Conservation (phyloP, 176 grass and related monocot species). For the Triticum dicoccoides region DNA sequence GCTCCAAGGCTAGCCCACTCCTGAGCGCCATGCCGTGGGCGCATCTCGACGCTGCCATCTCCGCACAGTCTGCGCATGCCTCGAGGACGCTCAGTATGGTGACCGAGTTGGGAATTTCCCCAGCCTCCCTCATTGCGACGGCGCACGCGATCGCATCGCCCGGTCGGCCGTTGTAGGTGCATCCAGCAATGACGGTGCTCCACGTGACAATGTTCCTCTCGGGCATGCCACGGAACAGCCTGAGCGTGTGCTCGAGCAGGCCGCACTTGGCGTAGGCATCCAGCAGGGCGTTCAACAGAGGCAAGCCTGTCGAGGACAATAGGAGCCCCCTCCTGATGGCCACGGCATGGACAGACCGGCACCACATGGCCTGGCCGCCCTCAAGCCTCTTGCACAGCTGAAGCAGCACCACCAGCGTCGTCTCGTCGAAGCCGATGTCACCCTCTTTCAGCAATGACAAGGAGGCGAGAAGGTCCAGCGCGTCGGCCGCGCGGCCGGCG, state of each 20-base stretch:
- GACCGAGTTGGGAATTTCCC: slow-evolving; percentile 38
- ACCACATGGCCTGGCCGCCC: slow-evolving; percentile 24
- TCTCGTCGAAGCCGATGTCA: slow-evolving; percentile 14
- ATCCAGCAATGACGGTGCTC: slow-evolving; percentile 46
- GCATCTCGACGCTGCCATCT: slow-evolving; percentile 35
- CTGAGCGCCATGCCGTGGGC: slow-evolving; percentile 43
- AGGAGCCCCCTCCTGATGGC: slow-evolving; percentile 29
- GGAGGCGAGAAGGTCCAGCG: slow-evolving; percentile 14
- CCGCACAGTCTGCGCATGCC: slow-evolving; percentile 31
- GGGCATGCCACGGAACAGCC: slow-evolving; percentile 34
- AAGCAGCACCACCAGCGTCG: slow-evolving; percentile 43
- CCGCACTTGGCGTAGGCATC: slow-evolving; percentile 62
- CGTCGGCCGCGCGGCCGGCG: slow-evolving; percentile 1
- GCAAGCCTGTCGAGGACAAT: background rate
- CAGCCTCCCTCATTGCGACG: slow-evolving; percentile 10
- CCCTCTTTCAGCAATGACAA: background rate
- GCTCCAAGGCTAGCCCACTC: slow-evolving; percentile 24
- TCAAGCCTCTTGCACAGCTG: slow-evolving; percentile 54
- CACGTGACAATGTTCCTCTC: slow-evolving; percentile 45
- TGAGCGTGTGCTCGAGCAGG: slow-evolving; percentile 17
- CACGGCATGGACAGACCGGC: slow-evolving; percentile 40
- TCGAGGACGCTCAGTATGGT: slow-evolving; percentile 54
- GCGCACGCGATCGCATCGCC: slow-evolving; percentile 34
- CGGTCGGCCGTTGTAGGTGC: slow-evolving; percentile 16
- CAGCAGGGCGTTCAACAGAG: slow-evolving; percentile 44